These are phyloP conservation scores for Cadophora luteo-olivacea DNA, from an alignment of 2,329 filamentous ascomycete species.

Conservation along the genomic window DNA sequence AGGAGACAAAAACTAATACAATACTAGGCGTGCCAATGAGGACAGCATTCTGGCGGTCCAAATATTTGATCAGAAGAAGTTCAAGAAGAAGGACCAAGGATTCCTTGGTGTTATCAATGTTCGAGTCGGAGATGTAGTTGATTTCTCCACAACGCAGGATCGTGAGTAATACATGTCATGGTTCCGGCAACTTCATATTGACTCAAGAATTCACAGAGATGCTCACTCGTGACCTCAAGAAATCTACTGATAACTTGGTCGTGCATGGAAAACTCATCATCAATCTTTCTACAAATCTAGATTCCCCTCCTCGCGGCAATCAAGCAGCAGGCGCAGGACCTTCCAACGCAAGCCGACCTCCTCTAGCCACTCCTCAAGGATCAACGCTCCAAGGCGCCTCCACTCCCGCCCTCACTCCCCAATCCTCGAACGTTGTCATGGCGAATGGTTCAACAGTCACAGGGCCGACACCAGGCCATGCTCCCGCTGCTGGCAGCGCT, in stretches of 20 bases:
- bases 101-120: conserved; percentile 98
- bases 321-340: conserved; percentile 37
- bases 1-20: conserved; percentile 20
- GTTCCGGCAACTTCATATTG: conserved; percentile 26
- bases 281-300: conserved; percentile 91
- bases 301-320: conserved; percentile 65
- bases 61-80: conserved; percentile 99
- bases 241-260: conserved; percentile 96
- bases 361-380: conserved; percentile 43
- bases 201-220: conserved; percentile 67
- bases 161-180: conserved; percentile 63
- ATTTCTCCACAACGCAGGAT: conserved; percentile 87
- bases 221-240: conserved; percentile 96
- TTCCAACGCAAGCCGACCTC: conserved; percentile 41
- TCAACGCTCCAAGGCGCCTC: conserved; percentile 40
- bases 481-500: conserved; percentile 44
- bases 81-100: conserved; percentile 99
- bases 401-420: conserved; percentile 48
- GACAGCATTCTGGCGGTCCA: conserved; percentile 97
- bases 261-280: conserved; percentile 98
- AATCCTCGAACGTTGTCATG: conserved; percentile 39
- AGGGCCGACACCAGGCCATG: conserved; percentile 44
- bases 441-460: conserved; percentile 42
- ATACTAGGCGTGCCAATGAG: conserved; percentile 84
- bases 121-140: conserved; percentile 91